Evolutionary conservation across 805 yeast genomes (phyloP).

Genomic region (Zygosaccharomyces bailii): DNA sequence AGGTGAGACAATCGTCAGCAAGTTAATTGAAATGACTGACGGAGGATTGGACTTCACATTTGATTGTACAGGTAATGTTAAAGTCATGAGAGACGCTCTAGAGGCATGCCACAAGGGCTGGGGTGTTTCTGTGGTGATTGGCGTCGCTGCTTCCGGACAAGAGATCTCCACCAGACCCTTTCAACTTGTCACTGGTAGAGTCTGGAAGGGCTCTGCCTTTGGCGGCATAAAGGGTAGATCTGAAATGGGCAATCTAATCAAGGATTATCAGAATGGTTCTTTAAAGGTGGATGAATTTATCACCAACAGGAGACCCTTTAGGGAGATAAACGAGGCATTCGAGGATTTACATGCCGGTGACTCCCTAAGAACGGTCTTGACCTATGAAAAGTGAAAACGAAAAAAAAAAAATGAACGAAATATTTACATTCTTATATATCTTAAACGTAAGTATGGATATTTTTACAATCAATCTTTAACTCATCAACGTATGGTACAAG

Average conservation of each 20-base stretch:
- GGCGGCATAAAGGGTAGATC: slow-evolving; percentile 99
- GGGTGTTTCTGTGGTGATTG: slow-evolving; percentile 94
- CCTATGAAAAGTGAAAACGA: slow-evolving; percentile 23
- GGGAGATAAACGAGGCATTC: slow-evolving; percentile 81
- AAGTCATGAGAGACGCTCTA: slow-evolving; percentile 93
- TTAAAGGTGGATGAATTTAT: slow-evolving; percentile 92
- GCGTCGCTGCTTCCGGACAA: slow-evolving; percentile 98
- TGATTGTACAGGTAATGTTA: slow-evolving; percentile 96
- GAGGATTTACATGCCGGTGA: slow-evolving; percentile 93
- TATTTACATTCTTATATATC: not conserved
- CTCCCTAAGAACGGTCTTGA: slow-evolving; percentile 88
- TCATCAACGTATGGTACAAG: slow-evolving; percentile 6
- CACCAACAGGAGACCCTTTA: slow-evolving; percentile 80
- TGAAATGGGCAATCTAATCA: slow-evolving; percentile 87
- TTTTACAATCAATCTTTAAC: not conserved
- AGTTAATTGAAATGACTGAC: slow-evolving; percentile 84
- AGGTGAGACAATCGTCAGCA: slow-evolving; percentile 74
- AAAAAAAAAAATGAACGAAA: slow-evolving; percentile 7
- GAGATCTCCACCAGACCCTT: slow-evolving; percentile 97
- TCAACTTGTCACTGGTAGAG: slow-evolving; percentile 98
- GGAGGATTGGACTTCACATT: slow-evolving; percentile 97
- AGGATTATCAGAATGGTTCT: slow-evolving; percentile 75
- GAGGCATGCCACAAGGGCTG: slow-evolving; percentile 99
- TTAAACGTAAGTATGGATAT: not conserved
- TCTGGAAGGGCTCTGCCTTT: slow-evolving; percentile 98